Base-by-base conservation (phyloP, 495 filamentous ascomycete species). In the Trichoderma virens region DNA sequence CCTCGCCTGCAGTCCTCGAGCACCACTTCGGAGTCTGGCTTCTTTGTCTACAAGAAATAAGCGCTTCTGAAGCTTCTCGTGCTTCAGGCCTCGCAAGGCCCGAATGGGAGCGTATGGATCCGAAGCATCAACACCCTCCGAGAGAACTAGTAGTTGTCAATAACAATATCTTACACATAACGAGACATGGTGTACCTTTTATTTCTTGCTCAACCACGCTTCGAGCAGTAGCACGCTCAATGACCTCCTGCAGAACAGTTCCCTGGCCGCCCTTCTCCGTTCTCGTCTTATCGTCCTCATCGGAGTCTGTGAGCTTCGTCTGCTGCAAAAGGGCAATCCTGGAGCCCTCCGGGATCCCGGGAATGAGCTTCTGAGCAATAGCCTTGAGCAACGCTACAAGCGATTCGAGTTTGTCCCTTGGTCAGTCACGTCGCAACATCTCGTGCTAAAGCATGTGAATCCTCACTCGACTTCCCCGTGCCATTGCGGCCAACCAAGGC, bases 401-500 rank as follows among this genome's bases (percentile, higher is more conserved):
- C 2, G 20, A n/a, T 16, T 2, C 7, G 14, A 1, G 28, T 41
- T 65, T 43, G 56, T 45, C 60, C 31, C 30, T 43, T 66, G 32
- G 67, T 60, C 8, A 60, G 62, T 18, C 18, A 3, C 54, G 20
- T 28, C 23, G 2, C 4, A 23, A 14, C 23, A 6, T 47, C 43
- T 20, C 23, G 43, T 47, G 43, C 43, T 7, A 9, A n/a, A n/a
- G 5, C 4, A 3, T 35, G 30, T 60, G 30, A 4, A 16, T 39
- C 31, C 84, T 74, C 70, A 90, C 87, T 94, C 20, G 87, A 90
- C 72, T 94, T 94, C 6, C 90, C 90, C 4, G 85, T 84, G 2
- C 90, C 90, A 77, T 94, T 94, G 27, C 88, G 78, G 0, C 90
- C 90, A 25, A 92, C 75, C 9, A 94, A 73, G 0, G 87, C 90